These are phyloP conservation scores for Neohortaea acidophila DNA, from an alignment of 495 filamentous ascomycete genomes.

Conservation along the genomic window DNA sequence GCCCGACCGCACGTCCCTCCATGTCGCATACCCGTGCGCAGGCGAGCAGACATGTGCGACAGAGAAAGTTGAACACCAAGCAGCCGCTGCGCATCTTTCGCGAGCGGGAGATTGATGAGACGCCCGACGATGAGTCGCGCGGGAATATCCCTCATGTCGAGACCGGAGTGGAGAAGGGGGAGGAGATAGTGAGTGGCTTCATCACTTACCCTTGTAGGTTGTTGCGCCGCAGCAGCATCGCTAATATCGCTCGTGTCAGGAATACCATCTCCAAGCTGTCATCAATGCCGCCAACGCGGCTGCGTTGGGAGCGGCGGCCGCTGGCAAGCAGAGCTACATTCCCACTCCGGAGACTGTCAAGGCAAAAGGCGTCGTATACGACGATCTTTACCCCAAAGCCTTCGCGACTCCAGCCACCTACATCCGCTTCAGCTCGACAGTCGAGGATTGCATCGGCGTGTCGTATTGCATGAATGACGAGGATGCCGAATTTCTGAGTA, in stretches of 20 bases:
- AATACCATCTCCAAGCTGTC: constrained; percentile 93
- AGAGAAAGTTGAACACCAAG: constrained; percentile 83
- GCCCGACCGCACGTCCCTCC: too few species aligned
- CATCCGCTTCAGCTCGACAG: constrained; percentile 94
- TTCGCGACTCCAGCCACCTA: constrained; percentile 81
- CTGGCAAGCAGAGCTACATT: constrained; percentile 50
- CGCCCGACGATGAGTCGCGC: constrained; percentile 44
- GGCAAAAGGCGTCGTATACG: constrained; percentile 60
- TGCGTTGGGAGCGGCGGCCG: constrained; percentile 54
- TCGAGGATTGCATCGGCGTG: constrained; percentile 79
- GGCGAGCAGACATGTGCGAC: constrained; percentile 34
- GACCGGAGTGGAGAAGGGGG: constrained; percentile 88
- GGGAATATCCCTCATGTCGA: constrained; percentile 66
- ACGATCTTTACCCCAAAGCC: constrained; percentile 61
- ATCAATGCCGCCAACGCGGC: constrained; percentile 58
- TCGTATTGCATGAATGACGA: constrained; percentile 87
- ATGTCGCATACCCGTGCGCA: constrained; percentile 16
- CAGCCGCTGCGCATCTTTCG: constrained; percentile 69
- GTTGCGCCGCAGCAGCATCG: constrained; percentile 8
- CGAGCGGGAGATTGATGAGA: constrained; percentile 71
- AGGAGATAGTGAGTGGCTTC: constrained; percentile 74
- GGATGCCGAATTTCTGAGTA: constrained; percentile 70
- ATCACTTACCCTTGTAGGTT: constrained; percentile 29
- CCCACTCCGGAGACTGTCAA: constrained; percentile 71
- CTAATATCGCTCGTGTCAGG: constrained; percentile 41